Base-by-base conservation (phyloP, 768 basidiomycete genomes). In the Lepiota venenata region DNA sequence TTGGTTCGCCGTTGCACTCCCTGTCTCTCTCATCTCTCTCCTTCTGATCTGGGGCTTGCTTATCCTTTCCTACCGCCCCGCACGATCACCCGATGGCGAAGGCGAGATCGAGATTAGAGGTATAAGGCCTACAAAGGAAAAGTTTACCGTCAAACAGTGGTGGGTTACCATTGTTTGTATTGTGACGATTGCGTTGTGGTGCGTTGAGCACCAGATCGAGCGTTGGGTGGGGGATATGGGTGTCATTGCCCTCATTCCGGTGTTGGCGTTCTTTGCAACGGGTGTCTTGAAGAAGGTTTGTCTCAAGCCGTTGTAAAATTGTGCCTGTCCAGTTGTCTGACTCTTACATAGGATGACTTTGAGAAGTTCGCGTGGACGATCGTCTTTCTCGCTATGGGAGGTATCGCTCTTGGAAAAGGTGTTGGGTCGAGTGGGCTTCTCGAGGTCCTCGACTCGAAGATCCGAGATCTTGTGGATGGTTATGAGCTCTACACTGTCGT, bases 331-430 rank as follows among this genome's bases (percentile, higher is more conserved):
- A 39, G 52, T 57, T 12, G 25, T 36, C 61, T 27, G 57, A 16
- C 46, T 54, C 43, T 29, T 35, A 47, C 38, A 15, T 65, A 94
- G 92, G 92, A 93, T 56, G 93, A 97, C 69, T 98, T 96, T 67
- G 93, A 96, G 64, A 90, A 92, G 63, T 93, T 93, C 69, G 79
- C 88, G 54, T 96, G 94, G 94, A 87, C 87, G 6, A 93, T 96
- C 51, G 93, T 98, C 22, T 96, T 96, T 72, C 78, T 96, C 55
- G 93, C 93, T 3, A 99, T 98, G 97, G 96, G 96, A 20, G 97
- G 97, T 37, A 95, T 98, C 48, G 93, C 94, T 0, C 81, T 98
- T 2, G 97, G 97, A 52, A 89, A 96, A 62, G 95, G 94, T 4
- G 96, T 98, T 14, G 79, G 82, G 39, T 85, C 91, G 4, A 94